Conservation (phyloP, 331 rosid genomes). For the Stylosanthes scabra region DNA sequence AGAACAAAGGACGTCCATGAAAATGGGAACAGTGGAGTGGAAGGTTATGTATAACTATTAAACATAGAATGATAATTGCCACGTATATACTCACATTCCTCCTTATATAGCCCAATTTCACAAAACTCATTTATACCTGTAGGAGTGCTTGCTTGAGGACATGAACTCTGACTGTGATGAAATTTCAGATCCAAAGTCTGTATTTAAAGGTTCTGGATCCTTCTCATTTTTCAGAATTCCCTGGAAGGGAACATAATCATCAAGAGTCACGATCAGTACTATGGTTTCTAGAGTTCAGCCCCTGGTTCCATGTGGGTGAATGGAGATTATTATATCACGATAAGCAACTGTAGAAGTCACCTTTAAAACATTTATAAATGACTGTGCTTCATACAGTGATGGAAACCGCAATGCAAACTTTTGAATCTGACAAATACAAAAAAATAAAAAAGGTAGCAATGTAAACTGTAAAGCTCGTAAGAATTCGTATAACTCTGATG, state of each 20-base stretch:
- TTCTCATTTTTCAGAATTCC: conserved; percentile 57
- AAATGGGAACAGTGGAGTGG: conserved; percentile 11
- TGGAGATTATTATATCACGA: conserved; percentile 9
- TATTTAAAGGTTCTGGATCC: conserved; percentile 54
- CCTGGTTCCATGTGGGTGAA: not conserved
- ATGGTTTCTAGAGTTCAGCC: conserved; percentile 20
- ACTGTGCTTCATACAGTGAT: conserved; percentile 60
- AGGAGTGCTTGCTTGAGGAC: conserved; percentile 56
- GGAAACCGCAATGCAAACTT: conserved; percentile 84
- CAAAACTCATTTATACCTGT: conserved; percentile 48
- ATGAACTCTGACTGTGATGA: conserved; percentile 67
- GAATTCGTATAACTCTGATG: too few species aligned
- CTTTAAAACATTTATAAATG: conserved; percentile 67
- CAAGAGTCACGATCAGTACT: conserved; percentile 18
- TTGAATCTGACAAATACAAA: conserved; percentile 59
- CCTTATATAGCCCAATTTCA: conserved; percentile 30
- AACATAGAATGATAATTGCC: conserved; percentile 9
- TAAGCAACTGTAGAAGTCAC: conserved; percentile 36
- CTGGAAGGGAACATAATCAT: conserved; percentile 51
- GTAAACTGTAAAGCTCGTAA: too few species aligned
- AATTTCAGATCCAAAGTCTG: conserved; percentile 67
- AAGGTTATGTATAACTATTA: conserved; percentile 9
- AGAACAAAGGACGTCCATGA: conserved; percentile 16
- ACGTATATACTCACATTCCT: conserved; percentile 1
- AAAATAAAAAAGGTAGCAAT: too few species aligned